Conservation (phyloP, 2,329 filamentous ascomycete genomes). For the Fusarium sp. region DNA sequence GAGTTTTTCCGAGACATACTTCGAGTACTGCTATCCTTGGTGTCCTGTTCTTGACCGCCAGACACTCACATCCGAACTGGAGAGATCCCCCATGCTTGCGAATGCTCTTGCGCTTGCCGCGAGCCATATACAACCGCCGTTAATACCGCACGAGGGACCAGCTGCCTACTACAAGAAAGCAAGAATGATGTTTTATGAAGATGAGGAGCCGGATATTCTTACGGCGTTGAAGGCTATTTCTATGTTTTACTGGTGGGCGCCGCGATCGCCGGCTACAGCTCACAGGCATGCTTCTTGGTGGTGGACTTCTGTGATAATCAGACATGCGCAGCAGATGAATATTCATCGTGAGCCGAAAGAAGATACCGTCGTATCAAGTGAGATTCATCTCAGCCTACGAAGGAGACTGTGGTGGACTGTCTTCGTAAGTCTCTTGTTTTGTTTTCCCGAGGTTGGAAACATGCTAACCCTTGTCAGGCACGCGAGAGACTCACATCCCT, state of each 20-base stretch:
- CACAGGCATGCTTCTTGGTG: constrained; percentile 57
- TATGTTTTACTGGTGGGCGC: constrained; percentile 59
- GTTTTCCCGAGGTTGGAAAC: accelerated
- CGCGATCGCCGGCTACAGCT: constrained; percentile 51
- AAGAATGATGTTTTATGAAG: constrained; percentile 54
- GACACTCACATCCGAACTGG: constrained; percentile 47
- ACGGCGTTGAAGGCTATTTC: constrained; percentile 51
- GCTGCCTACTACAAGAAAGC: constrained; percentile 55
- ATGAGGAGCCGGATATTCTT: constrained; percentile 53
- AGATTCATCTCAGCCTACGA: constrained; percentile 22
- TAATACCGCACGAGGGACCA: constrained; percentile 53
- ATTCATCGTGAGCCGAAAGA: constrained; percentile 53
- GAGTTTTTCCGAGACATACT: constrained; percentile 56
- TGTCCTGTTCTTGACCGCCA: constrained; percentile 54
- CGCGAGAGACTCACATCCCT: constrained; percentile 50
- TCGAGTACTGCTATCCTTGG: constrained; percentile 56
- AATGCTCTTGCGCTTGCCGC: constrained; percentile 54
- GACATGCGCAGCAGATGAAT: constrained; percentile 58
- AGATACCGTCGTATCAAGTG: neutral
- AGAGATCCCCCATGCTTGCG: constrained; percentile 50
- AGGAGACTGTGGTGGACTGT: constrained; percentile 39
- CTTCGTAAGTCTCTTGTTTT: constrained; percentile 12
- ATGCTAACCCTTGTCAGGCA: constrained; percentile 8
- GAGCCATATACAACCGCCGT: constrained; percentile 55
- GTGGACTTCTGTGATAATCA: constrained; percentile 58